These are phyloP conservation scores for Aspergillus bridgeri DNA, from an alignment of 495 filamentous ascomycete species.

Conservation along the genomic window DNA sequence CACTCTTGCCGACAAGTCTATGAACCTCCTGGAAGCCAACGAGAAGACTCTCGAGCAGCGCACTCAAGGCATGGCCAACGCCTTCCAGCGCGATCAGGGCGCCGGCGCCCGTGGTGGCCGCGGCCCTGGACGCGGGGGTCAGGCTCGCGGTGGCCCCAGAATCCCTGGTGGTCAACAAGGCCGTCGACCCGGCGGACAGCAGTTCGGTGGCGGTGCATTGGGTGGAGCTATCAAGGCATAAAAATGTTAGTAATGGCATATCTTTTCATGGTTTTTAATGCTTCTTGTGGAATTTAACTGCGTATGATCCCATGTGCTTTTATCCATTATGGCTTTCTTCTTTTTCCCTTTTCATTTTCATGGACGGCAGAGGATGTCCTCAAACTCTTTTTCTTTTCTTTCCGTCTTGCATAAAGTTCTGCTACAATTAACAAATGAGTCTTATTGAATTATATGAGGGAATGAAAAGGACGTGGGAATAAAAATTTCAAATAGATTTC, in stretches of 20 bases:
- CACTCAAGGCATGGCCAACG: slow-evolving; percentile 91
- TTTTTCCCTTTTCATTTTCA: slow-evolving; percentile 7
- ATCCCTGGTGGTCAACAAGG: slow-evolving; percentile 47
- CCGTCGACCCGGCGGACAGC: slow-evolving; percentile 54
- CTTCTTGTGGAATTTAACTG: slow-evolving; percentile 21
- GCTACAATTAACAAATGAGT: background rate
- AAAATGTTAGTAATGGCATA: slow-evolving; percentile 41
- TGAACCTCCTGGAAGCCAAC: slow-evolving; percentile 91
- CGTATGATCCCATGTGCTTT: slow-evolving; percentile 23
- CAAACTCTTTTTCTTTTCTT: background rate
- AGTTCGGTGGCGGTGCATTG: slow-evolving; percentile 62
- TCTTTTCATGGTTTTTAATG: slow-evolving; percentile 28
- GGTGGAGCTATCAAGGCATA: slow-evolving; percentile 62
- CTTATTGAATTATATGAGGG: background rate
- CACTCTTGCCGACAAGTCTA: slow-evolving; percentile 92
- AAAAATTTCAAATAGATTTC: background rate
- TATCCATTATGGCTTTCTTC: slow-evolving; percentile 12
- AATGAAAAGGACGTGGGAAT: background rate
- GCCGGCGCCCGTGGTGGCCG: slow-evolving; percentile 70
- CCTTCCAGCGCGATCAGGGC: slow-evolving; percentile 85
- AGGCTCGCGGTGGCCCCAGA: slow-evolving; percentile 63
- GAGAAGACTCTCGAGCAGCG: slow-evolving; percentile 95
- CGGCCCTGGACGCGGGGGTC: slow-evolving; percentile 57
- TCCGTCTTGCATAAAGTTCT: background rate
- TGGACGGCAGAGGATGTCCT: background rate